These are phyloP conservation scores for Capillidium rhysosporum DNA, from an alignment of 371 early-diverging fungal genomes.

Conservation along the genomic window DNA sequence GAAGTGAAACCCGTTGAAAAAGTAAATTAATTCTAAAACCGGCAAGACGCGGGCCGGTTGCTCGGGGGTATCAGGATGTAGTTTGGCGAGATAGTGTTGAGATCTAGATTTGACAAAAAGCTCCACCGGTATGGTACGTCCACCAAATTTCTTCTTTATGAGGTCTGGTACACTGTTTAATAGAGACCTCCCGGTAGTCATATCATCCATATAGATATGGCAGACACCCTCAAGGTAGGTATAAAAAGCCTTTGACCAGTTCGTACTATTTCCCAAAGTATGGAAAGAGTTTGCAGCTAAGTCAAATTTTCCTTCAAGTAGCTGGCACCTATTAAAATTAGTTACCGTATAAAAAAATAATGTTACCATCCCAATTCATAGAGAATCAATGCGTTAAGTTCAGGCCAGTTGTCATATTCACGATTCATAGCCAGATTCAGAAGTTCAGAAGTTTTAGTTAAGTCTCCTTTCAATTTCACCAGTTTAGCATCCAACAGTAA, in stretches of 20 bases:
- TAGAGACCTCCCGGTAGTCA: neutral
- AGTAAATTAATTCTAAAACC: neutral
- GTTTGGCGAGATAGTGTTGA: neutral
- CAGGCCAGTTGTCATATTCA: neutral
- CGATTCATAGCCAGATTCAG: neutral
- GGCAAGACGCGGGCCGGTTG: neutral
- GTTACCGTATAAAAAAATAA: neutral
- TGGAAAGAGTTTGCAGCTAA: neutral
- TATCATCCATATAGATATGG: neutral
- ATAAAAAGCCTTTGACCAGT: conserved; percentile 3
- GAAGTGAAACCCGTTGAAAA: neutral
- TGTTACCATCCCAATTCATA: neutral
- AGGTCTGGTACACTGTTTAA: neutral
- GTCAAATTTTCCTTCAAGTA: neutral
- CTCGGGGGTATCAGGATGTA: neutral
- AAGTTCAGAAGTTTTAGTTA: neutral
- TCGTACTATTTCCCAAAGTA: neutral
- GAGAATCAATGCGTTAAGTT: neutral
- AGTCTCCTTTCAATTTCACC: neutral
- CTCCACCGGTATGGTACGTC: neutral
- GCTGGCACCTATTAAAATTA: neutral
- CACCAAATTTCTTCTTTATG: neutral
- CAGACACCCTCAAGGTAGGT: neutral
- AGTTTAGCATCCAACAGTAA: neutral
- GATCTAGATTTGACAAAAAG: neutral